Base-by-base conservation (phyloP, 108 stramenopile species). In the Conticribra guillardii region DNA sequence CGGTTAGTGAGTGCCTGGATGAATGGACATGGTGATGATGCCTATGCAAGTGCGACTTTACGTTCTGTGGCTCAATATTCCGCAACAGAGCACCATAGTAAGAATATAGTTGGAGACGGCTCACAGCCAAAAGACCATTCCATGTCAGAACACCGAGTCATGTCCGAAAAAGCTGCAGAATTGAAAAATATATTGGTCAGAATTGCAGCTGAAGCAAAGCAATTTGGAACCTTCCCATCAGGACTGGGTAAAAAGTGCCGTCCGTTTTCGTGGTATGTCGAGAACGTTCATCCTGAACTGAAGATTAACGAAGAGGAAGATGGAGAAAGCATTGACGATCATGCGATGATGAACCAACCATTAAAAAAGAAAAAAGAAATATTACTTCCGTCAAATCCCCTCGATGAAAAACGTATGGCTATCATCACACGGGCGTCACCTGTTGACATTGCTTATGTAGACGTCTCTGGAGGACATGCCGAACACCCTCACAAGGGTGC, bases 401-500 rank as follows among this genome's bases (percentile, higher is more conserved):
- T 94, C 11, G 71, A 80, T 47, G 57, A 71, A 4, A 61, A 54
- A 23, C 77, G 74, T 30, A 75, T 91, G 51, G 84, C 84, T 34
- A 89, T 94, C 47, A 82, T 92, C 37, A 66, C 80, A 64, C 71
- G 68, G 56, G 88, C 93, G 0, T 77, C 74, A 51, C 79, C 80
- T 21, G 69, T 90, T 27, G 83, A 95, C 68, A 62, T 92, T 21
- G 46, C 67, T 0, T 92, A 78, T 58, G 84, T 88, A 0, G 88
- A 90, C 55, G 80, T 86, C 9, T 74, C 80, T 0, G 80, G 79
- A 26, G 87, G 82, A 0, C 89, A 89, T 71, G 46, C 52, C 19
- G 85, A 87, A 28, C 87, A 90, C 76, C 91, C 92, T 8, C 92
- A 96, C 74, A 72, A 78, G 76, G 90, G 90, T 0, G 94, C 90